Conservation (phyloP, 2,329 filamentous ascomycete genomes). For the Aspergillus terreus region DNA sequence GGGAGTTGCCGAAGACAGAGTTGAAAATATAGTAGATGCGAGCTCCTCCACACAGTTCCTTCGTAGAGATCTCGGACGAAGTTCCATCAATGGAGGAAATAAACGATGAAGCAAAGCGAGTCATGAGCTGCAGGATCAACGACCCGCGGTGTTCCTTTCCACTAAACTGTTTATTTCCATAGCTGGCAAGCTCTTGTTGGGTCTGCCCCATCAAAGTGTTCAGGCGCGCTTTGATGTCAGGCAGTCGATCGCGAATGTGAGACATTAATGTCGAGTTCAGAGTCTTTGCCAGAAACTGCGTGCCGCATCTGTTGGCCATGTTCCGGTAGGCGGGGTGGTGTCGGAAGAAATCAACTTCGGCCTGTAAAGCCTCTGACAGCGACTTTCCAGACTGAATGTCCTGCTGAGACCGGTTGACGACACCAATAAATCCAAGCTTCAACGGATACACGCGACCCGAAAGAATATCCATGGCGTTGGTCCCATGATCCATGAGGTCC, state of each 20-base stretch:
- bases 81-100: slow-evolving; percentile 98
- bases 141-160: slow-evolving; percentile 96
- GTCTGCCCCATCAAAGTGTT: slow-evolving; percentile 99
- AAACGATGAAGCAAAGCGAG: slow-evolving; percentile 93
- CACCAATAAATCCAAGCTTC: slow-evolving; percentile 95
- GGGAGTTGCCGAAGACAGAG: slow-evolving; percentile 92
- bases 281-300: slow-evolving; percentile 89
- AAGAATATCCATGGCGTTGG: slow-evolving; percentile 96
- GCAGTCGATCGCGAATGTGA: slow-evolving; percentile 91
- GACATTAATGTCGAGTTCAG: slow-evolving; percentile 93
- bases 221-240: slow-evolving; percentile 94
- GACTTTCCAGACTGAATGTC: slow-evolving; percentile 95
- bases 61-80: slow-evolving; percentile 96
- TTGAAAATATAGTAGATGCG: slow-evolving; percentile 99
- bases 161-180: slow-evolving; percentile 95
- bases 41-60: slow-evolving; percentile 91
- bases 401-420: slow-evolving; percentile 96
- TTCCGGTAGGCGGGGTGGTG: slow-evolving; percentile 97
- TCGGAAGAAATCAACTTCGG: slow-evolving; percentile 91
- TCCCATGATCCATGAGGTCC: slow-evolving; percentile 98
- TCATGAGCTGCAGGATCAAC: slow-evolving; percentile 95
- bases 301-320: slow-evolving; percentile 89
- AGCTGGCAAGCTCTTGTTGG: slow-evolving; percentile 95
- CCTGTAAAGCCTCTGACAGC: slow-evolving; percentile 84
- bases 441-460: slow-evolving; percentile 93